Percentiles rank a stretch among this genome's conserved stretches.
Conservation (phyloP, 495 filamentous ascomycete species). For the Penicillium pancosmium region DNA sequence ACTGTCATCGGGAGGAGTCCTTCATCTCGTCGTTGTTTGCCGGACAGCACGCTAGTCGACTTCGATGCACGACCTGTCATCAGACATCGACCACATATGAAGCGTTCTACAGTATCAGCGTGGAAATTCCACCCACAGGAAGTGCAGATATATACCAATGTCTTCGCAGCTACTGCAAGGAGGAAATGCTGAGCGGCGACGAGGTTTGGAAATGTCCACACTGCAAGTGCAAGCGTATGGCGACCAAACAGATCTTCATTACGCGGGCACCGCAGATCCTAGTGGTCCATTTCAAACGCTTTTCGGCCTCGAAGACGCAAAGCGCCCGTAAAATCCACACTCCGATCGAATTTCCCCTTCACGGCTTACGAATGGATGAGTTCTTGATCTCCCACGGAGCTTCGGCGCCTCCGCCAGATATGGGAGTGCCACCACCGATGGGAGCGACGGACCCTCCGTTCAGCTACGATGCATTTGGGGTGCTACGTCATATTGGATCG, state of each 20-base stretch:
- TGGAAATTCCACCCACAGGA: slow-evolving; percentile 62
- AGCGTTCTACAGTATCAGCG: slow-evolving; percentile 68
- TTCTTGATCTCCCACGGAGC: slow-evolving; percentile 52
- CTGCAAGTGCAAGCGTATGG: slow-evolving; percentile 68
- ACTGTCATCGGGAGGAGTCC: slow-evolving; percentile 67
- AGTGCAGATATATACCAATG: slow-evolving; percentile 63
- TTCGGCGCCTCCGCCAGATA: slow-evolving; percentile 27
- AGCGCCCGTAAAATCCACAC: slow-evolving; percentile 66
- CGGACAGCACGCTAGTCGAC: slow-evolving; percentile 67
- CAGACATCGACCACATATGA: slow-evolving; percentile 73
- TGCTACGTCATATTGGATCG: slow-evolving; percentile 67
- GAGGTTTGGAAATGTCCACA: slow-evolving; percentile 73
- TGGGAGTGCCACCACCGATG: slow-evolving; percentile 19
- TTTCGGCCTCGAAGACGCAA: slow-evolving; percentile 60
- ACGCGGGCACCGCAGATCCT: slow-evolving; percentile 71
- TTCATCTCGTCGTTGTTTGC: slow-evolving; percentile 71
- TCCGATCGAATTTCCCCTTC: slow-evolving; percentile 67
- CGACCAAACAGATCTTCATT: slow-evolving; percentile 73
- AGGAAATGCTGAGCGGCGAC: slow-evolving; percentile 67
- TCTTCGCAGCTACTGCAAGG: slow-evolving; percentile 66
- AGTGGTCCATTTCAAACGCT: slow-evolving; percentile 78
- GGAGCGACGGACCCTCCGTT: slow-evolving; percentile 63
- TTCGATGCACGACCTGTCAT: slow-evolving; percentile 65
- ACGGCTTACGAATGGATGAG: slow-evolving; percentile 63
- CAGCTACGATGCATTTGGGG: slow-evolving; percentile 71